phyloP scores from a whole-genome alignment of 1,139 yeast genomes.

The Sugiyamaella sp. region DNA sequence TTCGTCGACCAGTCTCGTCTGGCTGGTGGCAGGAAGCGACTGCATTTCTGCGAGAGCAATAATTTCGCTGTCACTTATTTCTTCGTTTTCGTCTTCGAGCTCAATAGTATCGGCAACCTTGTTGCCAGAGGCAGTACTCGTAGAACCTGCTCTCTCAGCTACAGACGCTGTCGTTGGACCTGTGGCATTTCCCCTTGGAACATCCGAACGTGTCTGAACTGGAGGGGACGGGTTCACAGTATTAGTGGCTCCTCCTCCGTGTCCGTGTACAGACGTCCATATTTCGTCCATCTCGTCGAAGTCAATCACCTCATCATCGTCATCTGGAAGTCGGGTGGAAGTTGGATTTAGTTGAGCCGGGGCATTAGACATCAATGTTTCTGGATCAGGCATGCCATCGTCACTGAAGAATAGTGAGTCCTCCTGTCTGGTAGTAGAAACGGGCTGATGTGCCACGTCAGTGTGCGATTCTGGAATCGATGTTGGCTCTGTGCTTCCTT shows the following conservation, averaged over 20 bases:
- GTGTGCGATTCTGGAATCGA: no score
- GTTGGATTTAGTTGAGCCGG: not conserved
- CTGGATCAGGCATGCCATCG: constrained; percentile 6
- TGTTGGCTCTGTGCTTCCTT: no score
- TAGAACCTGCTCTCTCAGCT: no score
- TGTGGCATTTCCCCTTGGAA: no score
- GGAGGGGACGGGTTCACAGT: not conserved
- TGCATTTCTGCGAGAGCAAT: constrained; percentile 1
- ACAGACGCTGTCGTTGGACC: no score
- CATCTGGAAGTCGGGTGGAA: not conserved
- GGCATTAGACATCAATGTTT: not conserved
- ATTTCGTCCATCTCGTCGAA: not conserved
- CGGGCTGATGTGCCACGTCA: no score
- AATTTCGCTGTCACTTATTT: constrained; percentile 17
- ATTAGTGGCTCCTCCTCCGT: not conserved
- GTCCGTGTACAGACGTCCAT: not conserved
- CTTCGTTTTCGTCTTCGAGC: not conserved
- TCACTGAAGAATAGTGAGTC: constrained; percentile 13
- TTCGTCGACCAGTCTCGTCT: not conserved
- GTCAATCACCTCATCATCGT: no score
- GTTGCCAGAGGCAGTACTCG: not conserved
- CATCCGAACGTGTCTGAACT: no score
- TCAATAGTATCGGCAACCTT: not conserved
- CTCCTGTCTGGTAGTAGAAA: no score
- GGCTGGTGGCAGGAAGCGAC: not conserved